These are phyloP conservation scores for Edaphochlamys debaryana DNA, from an alignment of 139 green algal genomes.

Conservation along the genomic window DNA sequence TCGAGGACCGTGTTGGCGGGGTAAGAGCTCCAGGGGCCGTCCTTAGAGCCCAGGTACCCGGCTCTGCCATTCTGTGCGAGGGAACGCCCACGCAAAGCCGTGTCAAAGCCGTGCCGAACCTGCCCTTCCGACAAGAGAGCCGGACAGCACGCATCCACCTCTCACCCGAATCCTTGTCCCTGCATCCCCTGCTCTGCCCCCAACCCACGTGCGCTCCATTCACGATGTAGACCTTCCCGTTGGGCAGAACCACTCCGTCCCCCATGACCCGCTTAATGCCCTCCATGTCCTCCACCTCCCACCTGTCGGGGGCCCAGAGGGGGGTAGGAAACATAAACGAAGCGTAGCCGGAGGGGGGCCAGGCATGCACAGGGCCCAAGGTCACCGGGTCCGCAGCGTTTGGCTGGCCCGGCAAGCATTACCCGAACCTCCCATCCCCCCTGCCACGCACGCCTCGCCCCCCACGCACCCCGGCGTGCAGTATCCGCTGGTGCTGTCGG, in stretches of 20 bases:
- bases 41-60: background rate
- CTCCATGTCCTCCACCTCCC: constrained; percentile 18
- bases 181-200: no score
- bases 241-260: constrained; percentile 20
- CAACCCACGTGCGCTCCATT: constrained; percentile 22
- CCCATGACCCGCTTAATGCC: constrained; percentile 27
- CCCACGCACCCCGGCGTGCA: background rate
- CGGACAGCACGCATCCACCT: no score
- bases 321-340: background rate
- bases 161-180: no score
- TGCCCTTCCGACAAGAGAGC: no score
- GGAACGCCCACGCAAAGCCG: no score
- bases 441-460: no score
- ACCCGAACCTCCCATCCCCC: no score
- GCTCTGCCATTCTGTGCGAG: background rate
- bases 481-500: background rate
- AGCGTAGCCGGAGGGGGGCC: background rate
- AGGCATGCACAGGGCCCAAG: background rate
- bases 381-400: background rate
- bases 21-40: background rate
- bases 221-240: constrained; percentile 14
- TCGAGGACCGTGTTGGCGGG: constrained; percentile 27
- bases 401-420: no score
- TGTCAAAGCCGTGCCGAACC: no score
- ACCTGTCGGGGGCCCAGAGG: background rate